Base-by-base conservation (phyloP, 352 stramenopile genomes). In the Globisporangium sylvaticum region DNA sequence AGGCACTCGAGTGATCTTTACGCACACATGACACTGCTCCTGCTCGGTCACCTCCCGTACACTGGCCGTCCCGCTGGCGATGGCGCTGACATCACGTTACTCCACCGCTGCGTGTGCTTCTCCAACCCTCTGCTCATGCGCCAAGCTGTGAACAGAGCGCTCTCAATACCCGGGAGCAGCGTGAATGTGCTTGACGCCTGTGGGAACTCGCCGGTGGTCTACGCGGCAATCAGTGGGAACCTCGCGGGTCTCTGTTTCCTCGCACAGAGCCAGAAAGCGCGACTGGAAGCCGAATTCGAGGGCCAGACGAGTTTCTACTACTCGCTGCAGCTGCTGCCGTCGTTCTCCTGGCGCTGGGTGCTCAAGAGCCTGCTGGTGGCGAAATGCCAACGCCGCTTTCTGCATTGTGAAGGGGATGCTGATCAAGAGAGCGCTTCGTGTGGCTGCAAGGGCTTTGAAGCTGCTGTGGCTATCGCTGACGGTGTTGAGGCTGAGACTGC, bases 221-320 rank as follows among this genome's bases (percentile, higher is more conserved):
- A 90, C 54, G 82, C 82, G 18, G 18, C n/a, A 12, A 4, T 48
- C 20, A 61, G 62, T 15, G 62, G 53, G n/a, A 52, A 67, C 25
- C 34, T 88, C 12, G 74, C 68, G 2, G 44, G 52, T 0, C 78
- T 79, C 0, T 62, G 68, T 6, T 82, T 78, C 25, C 72, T 92
- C 20, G 66, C 88, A 3, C 18, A 65, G 18, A 64, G 60, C n/a
- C 27, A 34, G 9, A 58, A 46, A 1, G 70, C 64, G 53, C 72
- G 82, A 32, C 65, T 92, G 1, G 84, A 92, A 59, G 78, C 73
- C 15, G 84, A 92, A 59, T 92, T 80, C 56, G 84, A 92, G 77
- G 84, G 84, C 3, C 84, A 91, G 39, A 67, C 71, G 0, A 64
- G 67, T 12, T 86, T 89, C 32, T 91, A 91, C 74, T 90, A 90